Percentiles rank a stretch among this genome's conserved stretches.
phyloP scores from a whole-genome alignment of 1,139 yeast genomes.

The Blastobotrys aristatus region DNA sequence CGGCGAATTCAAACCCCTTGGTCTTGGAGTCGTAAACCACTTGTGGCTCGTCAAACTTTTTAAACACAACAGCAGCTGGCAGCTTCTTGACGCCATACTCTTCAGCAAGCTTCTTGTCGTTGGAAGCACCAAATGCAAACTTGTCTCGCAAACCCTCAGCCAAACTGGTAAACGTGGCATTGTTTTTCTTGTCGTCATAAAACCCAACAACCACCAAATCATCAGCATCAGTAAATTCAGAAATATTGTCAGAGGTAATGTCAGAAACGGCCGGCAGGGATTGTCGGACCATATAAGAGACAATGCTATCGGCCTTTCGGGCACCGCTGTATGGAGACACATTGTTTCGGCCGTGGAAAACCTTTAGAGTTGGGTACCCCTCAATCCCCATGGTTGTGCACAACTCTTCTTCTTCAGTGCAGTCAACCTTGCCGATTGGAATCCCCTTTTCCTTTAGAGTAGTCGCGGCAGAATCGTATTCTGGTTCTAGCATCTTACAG shows the following conservation, averaged over 20 bases:
- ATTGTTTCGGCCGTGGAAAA: conserved; percentile 60
- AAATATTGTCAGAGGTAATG: conserved; percentile 47
- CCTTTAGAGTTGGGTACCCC: conserved; percentile 91
- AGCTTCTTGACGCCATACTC: conserved; percentile 42
- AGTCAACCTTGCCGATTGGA: conserved; percentile 85
- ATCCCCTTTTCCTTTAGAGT: conserved; percentile 58
- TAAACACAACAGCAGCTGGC: conserved; percentile 48
- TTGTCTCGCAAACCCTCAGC: conserved; percentile 60
- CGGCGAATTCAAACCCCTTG: conserved; percentile 29
- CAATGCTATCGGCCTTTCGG: conserved; percentile 74
- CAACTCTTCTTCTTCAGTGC: conserved; percentile 78
- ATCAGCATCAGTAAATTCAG: conserved; percentile 36
- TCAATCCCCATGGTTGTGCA: conserved; percentile 70
- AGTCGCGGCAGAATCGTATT: conserved; percentile 82
- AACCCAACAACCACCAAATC: conserved; percentile 28
- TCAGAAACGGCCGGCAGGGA: conserved; percentile 71
- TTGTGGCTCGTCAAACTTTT: conserved; percentile 41
- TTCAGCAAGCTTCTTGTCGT: conserved; percentile 43
- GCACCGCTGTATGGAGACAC: conserved; percentile 67
- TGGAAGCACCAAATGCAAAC: conserved; percentile 54
- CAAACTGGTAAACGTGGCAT: conserved; percentile 48
- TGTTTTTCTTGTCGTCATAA: conserved; percentile 37
- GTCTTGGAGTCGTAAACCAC: conserved; percentile 37
- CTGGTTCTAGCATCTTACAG: conserved; percentile 92
- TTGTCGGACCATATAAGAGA: conserved; percentile 74